Evolutionary conservation across 176 grass and related monocot genomes (phyloP), one percentile per base, ranked within the genome.

Genomic region (Puccinellia tenuiflora): DNA sequence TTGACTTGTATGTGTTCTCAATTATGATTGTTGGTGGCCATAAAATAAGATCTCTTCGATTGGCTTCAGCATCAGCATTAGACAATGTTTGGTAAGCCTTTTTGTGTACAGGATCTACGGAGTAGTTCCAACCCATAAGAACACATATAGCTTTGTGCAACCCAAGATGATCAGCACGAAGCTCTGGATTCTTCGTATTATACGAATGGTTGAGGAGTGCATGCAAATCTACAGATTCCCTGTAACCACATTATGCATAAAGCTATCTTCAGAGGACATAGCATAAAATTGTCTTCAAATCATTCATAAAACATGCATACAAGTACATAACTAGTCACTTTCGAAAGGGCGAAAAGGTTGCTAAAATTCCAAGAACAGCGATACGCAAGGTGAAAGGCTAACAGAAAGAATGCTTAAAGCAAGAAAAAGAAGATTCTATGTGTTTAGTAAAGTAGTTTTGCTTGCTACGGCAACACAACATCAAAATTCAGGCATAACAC

Each of bases 91-190:
- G 96, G 68, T 93, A 96, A 59, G 73, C 71, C 24, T 80, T 99
- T 40, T 86, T 93, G 86, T 91, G 81, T 74, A 88, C 82, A 85
- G 96, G 96, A 55, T 80, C 87, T 85, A 86, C 63, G n/a, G 87
- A 85, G 14, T 91, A 90, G 86, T 93, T 88, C 96, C 96, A 96
- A 84, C 96, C 96, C 89, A 96, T 94, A 81, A 99, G 91, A 77
- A 99, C 89, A 89, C 93, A 99, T 69, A 99, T 63, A 2, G 96
- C 96, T 89, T 93, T 99, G 91, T 99, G 96, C 68, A 99, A 86
- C 16, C 92, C 96, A 85, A 92, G 80, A 86, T 99, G 96, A 81
- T 99, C 92, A 80, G 88, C 89, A 83, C 88, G 92, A 81, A 82
- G 78, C 59, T 96, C 92, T 42, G 72, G 45, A 91, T 88, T 97